phyloP scores from a whole-genome alignment of 2,329 filamentous ascomycete genomes.

The Cladobotryum protrusum region DNA sequence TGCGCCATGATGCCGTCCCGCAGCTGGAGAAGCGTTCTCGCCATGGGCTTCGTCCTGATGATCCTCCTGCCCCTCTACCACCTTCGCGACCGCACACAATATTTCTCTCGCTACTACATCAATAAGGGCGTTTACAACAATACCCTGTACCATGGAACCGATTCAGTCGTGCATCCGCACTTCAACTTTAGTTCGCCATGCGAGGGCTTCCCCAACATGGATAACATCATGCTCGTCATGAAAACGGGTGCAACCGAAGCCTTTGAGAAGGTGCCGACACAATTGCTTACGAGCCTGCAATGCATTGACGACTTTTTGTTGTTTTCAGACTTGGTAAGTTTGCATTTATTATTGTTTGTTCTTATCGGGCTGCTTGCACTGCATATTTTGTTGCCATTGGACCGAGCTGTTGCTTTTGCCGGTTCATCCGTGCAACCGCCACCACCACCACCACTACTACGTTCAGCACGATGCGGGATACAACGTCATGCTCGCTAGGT shows the following conservation, averaged over 20 bases:
- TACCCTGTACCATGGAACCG: slow-evolving; percentile 33
- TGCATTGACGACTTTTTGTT: slow-evolving; percentile 50
- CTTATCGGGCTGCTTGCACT: background rate
- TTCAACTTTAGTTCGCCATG: slow-evolving; percentile 34
- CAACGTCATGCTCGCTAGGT: too few relatives aligned
- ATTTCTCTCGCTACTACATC: slow-evolving; percentile 27
- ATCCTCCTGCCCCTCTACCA: slow-evolving; percentile 26
- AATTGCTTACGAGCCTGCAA: slow-evolving; percentile 47
- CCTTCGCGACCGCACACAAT: slow-evolving; percentile 21
- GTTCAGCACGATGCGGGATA: too few relatives aligned
- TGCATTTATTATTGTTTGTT: background rate
- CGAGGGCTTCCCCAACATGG: slow-evolving; percentile 35
- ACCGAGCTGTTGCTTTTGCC: too few relatives aligned
- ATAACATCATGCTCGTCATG: slow-evolving; percentile 46
- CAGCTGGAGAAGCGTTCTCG: slow-evolving; percentile 21
- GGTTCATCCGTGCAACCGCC: too few relatives aligned
- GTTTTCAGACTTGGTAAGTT: slow-evolving; percentile 46
- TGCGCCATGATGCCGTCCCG: slow-evolving; percentile 16
- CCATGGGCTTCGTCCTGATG: slow-evolving; percentile 22
- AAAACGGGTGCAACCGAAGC: slow-evolving; percentile 55
- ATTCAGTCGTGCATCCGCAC: slow-evolving; percentile 26
- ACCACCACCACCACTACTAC: too few relatives aligned
- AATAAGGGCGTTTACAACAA: slow-evolving; percentile 30
- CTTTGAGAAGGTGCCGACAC: slow-evolving; percentile 48
- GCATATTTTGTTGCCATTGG: background rate